Conservation (phyloP, 2,329 filamentous ascomycete genomes). For the Verticillium klebahnii region DNA sequence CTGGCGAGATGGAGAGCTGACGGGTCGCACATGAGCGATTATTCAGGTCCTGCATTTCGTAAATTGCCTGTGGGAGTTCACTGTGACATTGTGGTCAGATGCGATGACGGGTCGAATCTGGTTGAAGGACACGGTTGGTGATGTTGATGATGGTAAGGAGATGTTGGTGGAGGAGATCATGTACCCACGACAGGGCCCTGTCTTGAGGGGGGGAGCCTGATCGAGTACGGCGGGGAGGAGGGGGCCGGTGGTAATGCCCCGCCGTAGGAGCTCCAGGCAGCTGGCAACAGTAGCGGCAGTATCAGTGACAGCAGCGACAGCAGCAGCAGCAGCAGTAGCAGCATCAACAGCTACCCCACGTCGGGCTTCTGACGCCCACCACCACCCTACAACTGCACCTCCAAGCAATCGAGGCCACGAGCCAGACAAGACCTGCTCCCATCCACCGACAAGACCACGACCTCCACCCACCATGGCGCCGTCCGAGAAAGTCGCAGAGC, state of each 20-base stretch:
- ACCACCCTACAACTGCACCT: background rate
- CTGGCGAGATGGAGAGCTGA: background rate
- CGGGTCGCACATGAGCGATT: background rate
- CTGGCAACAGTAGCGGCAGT: background rate
- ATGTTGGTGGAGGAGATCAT: background rate
- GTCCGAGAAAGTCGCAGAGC: conserved; percentile 34
- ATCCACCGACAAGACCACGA: too few relatives aligned
- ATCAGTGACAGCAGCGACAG: too few relatives aligned
- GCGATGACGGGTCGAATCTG: background rate
- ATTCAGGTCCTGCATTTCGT: background rate
- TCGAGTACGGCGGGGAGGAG: too few relatives aligned
- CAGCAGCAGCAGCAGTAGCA: too few relatives aligned
- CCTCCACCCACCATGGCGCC: conserved; percentile 26
- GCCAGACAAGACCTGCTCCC: background rate
- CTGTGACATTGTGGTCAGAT: background rate
- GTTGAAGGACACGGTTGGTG: background rate
- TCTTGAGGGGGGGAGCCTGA: too few relatives aligned
- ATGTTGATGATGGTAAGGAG: background rate
- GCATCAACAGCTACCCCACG: background rate
- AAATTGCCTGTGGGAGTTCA: background rate
- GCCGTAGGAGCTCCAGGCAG: background rate
- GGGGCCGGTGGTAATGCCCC: background rate
- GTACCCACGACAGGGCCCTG: too few relatives aligned
- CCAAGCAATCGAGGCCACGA: background rate
- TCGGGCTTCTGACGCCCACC: background rate